Evolutionary conservation across 78 protist genomes (phyloP).

Genomic region (Parvularia atlantis): DNA sequence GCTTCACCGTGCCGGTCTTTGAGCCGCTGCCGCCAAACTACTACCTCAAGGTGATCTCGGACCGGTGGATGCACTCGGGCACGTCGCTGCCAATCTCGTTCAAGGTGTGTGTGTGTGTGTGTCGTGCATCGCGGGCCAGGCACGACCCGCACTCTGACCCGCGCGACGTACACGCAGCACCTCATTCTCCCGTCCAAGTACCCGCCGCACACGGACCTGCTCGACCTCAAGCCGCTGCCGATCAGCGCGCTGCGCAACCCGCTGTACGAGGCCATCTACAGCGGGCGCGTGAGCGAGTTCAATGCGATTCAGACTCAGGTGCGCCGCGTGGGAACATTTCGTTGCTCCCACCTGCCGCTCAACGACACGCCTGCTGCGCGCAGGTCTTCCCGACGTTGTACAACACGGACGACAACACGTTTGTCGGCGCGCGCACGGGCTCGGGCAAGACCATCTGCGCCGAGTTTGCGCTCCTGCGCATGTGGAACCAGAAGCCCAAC

Average conservation of each 20-base stretch:
- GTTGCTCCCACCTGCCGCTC: background rate
- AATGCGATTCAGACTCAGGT: constrained; percentile 93
- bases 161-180: constrained; percentile 10
- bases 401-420: constrained; percentile 52
- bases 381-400: constrained; percentile 74
- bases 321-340: constrained; percentile 20
- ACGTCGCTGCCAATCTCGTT: background rate
- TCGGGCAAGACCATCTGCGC: constrained; percentile 93
- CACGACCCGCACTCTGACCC: background rate
- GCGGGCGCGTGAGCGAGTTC: constrained; percentile 30
- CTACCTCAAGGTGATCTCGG: constrained; percentile 56
- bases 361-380: background rate
- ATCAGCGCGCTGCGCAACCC: constrained; percentile 46
- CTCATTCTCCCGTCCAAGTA: constrained; percentile 84
- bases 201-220: constrained; percentile 77
- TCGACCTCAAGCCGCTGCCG: constrained; percentile 80
- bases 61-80: background rate
- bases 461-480: constrained; percentile 83
- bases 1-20: constrained; percentile 81
- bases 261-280: constrained; percentile 17
- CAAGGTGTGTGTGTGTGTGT: too few relatives aligned
- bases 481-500: constrained; percentile 28
- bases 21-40: constrained; percentile 98
- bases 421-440: constrained; percentile 92
- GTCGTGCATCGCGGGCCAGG: too few relatives aligned